Conservation (phyloP, 352 stramenopile genomes). For the Phytophthora quininea region DNA sequence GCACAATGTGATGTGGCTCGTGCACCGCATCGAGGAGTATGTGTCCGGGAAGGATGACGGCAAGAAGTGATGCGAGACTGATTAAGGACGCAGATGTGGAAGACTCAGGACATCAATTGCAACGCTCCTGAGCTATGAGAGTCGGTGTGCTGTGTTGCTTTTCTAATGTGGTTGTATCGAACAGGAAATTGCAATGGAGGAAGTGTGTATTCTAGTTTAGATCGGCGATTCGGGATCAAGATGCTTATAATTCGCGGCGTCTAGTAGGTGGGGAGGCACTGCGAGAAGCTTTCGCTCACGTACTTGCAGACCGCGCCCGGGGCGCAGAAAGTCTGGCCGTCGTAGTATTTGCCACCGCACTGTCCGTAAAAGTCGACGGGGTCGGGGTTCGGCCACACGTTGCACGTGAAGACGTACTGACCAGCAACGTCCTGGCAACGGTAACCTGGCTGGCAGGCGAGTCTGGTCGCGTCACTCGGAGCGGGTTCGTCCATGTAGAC, state of each 20-base stretch:
- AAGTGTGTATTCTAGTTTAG: too few relatives aligned
- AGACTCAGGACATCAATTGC: too few relatives aligned
- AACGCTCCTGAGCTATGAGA: too few relatives aligned
- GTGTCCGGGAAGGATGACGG: conserved; percentile 34
- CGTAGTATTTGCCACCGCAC: conserved; percentile 27
- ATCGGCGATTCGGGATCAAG: background rate
- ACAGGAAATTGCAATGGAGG: too few relatives aligned
- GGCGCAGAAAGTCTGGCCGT: conserved; percentile 34
- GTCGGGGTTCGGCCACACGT: conserved; percentile 25
- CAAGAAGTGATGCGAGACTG: conserved; percentile 20
- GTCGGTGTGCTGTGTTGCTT: too few relatives aligned
- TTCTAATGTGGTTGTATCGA: too few relatives aligned
- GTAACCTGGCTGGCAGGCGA: conserved; percentile 24
- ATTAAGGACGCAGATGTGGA: too few relatives aligned
- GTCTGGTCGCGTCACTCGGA: conserved; percentile 9
- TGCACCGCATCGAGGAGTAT: conserved; percentile 51
- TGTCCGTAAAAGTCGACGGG: conserved; percentile 33
- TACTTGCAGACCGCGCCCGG: conserved; percentile 34
- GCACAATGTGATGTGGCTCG: conserved; percentile 53
- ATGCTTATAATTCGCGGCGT: background rate
- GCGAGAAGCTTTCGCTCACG: conserved; percentile 31
- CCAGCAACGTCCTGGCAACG: conserved; percentile 20
- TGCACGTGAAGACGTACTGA: conserved; percentile 14
- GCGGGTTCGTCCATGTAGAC: conserved; percentile 23
- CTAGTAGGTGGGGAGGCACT: conserved; percentile 36